Evolutionary conservation across 1,284 basidiomycete genomes (phyloP).

Genomic region (Schizophyllum amplum): DNA sequence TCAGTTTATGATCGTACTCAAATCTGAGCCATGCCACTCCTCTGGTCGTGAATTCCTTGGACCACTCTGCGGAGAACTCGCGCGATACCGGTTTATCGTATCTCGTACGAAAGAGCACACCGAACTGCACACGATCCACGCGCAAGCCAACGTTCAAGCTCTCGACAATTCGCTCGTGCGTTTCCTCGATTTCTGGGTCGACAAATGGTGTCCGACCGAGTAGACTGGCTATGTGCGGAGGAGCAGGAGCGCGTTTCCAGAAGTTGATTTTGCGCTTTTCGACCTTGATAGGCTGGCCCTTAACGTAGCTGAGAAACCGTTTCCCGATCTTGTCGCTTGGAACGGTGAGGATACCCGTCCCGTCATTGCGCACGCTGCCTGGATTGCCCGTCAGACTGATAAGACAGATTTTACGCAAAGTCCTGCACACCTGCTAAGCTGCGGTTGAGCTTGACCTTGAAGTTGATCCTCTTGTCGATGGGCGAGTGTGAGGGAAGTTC

Average conservation of each 20-base stretch:
- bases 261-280: conserved; percentile 28
- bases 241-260: conserved; percentile 16
- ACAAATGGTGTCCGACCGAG: conserved; percentile 55
- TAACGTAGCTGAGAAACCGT: conserved; percentile 22
- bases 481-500: conserved; percentile 3
- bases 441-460: conserved; percentile 42
- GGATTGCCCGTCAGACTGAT: too few species aligned
- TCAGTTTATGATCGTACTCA: conserved; percentile 57
- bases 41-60: conserved; percentile 30
- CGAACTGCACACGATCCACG: conserved; percentile 55
- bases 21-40: conserved; percentile 48
- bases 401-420: neutral
- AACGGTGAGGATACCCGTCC: conserved; percentile 41
- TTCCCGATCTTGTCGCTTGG: conserved; percentile 38
- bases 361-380: conserved; percentile 50
- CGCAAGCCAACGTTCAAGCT: conserved; percentile 40
- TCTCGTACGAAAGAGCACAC: conserved; percentile 38
- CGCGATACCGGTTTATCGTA: conserved; percentile 26
- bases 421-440: conserved; percentile 15
- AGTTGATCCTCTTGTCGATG: conserved; percentile 39
- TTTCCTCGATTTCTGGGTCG: conserved; percentile 50
- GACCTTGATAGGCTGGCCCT: conserved; percentile 27
- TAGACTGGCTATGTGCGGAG: conserved; percentile 20
- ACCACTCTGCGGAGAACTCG: conserved; percentile 61
- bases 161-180: conserved; percentile 36